Evolutionary conservation across 768 basidiomycete genomes (phyloP).

Genomic region (Termitomyces sp.): DNA sequence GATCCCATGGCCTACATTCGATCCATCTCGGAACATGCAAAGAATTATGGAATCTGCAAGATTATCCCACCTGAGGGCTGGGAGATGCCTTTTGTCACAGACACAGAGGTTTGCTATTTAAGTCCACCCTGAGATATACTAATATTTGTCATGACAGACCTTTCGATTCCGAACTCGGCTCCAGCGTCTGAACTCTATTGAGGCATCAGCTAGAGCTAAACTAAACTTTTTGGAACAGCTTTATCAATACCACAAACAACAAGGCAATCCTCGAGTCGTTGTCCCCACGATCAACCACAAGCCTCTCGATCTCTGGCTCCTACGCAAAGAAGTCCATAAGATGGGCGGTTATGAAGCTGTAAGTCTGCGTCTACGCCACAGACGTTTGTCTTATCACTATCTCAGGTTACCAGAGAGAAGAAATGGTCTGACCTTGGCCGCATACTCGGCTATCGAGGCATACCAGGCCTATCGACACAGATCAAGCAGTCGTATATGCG

Average conservation of each 20-base stretch:
- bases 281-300: conserved; percentile 94
- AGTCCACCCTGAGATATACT: conserved; percentile 38
- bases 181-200: conserved; percentile 93
- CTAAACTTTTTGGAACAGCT: conserved; percentile 97
- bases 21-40: conserved; percentile 70
- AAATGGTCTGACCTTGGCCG: conserved; percentile 89
- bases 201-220: conserved; percentile 95
- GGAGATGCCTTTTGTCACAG: conserved; percentile 95
- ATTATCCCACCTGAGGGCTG: conserved; percentile 90
- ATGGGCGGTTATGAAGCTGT: conserved; percentile 88
- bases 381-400: conserved; percentile 12
- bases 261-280: conserved; percentile 86
- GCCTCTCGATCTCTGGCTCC: conserved; percentile 88
- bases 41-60: conserved; percentile 89
- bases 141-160: conserved; percentile 42
- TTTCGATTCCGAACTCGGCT: conserved; percentile 97
- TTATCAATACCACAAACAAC: conserved; percentile 94
- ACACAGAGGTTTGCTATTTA: conserved; percentile 75
- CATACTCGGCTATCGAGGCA: conserved; percentile 77
- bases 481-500: conserved; percentile 88
- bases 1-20: conserved; percentile 94
- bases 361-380: conserved; percentile 28
- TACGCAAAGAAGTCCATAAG: conserved; percentile 89
- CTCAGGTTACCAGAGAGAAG: conserved; percentile 76
- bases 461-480: conserved; percentile 80